Percentiles rank a stretch among this genome's conserved stretches.
Conservation (phyloP, 2,329 filamentous ascomycete species). For the Paracoccidioides brasiliensis region DNA sequence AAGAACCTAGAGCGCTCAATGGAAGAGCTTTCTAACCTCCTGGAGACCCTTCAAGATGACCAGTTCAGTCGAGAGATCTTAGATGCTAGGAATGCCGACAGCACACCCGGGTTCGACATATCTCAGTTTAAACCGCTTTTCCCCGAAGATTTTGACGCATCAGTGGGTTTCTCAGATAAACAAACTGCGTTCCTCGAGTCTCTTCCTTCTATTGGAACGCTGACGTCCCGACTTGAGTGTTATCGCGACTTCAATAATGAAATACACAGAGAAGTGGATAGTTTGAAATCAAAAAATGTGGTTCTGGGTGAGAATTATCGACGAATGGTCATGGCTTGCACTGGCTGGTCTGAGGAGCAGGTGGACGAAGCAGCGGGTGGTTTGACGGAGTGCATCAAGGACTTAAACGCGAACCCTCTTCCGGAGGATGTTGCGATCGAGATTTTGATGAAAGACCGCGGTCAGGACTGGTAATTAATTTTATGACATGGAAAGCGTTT, state of each 20-base stretch:
- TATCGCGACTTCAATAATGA: conserved; percentile 56
- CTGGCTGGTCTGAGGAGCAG: conserved; percentile 60
- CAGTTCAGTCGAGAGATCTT: conserved; percentile 32
- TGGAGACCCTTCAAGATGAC: conserved; percentile 37
- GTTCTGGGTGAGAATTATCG: conserved; percentile 82
- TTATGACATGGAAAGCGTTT: not conserved
- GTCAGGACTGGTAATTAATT: conserved; percentile 25
- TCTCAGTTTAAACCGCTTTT: conserved; percentile 25
- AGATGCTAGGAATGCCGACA: conserved; percentile 37
- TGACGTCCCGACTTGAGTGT: conserved; percentile 57
- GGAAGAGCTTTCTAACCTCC: conserved; percentile 51
- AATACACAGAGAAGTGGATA: conserved; percentile 53
- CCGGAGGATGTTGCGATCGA: conserved; percentile 33
- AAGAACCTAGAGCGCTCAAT: conserved; percentile 63
- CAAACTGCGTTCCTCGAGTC: conserved; percentile 33
- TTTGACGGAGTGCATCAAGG: conserved; percentile 72
- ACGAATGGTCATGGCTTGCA: conserved; percentile 77
- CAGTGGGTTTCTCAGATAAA: conserved; percentile 26
- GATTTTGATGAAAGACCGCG: conserved; percentile 33
- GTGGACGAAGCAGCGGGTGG: conserved; percentile 71
- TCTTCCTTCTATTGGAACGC: conserved; percentile 46
- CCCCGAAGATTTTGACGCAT: conserved; percentile 28
- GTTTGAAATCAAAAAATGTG: conserved; percentile 63
- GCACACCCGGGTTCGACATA: conserved; percentile 26
- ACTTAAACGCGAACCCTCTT: conserved; percentile 49